Evolutionary conservation across 2,329 filamentous ascomycete species (phyloP).

Genomic region (Magnaporthales sp.): DNA sequence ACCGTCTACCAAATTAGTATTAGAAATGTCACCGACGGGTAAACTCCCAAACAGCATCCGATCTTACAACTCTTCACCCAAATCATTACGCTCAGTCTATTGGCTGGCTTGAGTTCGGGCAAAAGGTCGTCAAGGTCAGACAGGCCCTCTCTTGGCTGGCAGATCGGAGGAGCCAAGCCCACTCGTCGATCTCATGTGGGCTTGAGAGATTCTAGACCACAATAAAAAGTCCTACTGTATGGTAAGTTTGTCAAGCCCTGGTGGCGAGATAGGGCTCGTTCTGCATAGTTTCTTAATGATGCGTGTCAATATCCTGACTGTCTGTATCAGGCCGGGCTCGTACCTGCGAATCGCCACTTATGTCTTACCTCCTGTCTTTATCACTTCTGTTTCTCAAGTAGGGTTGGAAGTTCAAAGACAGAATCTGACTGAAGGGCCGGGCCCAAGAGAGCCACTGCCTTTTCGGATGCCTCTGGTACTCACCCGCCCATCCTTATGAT

Average conservation of each 20-base stretch:
- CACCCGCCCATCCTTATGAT: too few relatives aligned
- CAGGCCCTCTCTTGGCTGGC: neutral
- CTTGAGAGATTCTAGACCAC: neutral
- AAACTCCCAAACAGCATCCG: neutral
- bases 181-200: neutral
- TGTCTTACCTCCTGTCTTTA: neutral
- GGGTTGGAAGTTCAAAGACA: neutral
- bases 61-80: neutral
- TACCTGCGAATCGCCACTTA: neutral
- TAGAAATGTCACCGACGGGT: neutral
- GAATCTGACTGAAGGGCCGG: neutral
- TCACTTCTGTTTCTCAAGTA: neutral
- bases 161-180: neutral
- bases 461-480: neutral
- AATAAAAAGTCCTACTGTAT: neutral
- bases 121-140: too few relatives aligned
- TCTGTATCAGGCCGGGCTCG: neutral
- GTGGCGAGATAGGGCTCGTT: neutral
- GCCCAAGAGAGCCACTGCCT: neutral
- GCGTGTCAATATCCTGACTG: neutral
- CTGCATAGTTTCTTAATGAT: neutral
- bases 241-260: neutral
- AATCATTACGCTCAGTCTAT: neutral
- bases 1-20: neutral
- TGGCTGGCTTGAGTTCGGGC: neutral